phyloP scores from a whole-genome alignment of 192 early-diverging fungal genomes.

The Coemansia sp. region DNA sequence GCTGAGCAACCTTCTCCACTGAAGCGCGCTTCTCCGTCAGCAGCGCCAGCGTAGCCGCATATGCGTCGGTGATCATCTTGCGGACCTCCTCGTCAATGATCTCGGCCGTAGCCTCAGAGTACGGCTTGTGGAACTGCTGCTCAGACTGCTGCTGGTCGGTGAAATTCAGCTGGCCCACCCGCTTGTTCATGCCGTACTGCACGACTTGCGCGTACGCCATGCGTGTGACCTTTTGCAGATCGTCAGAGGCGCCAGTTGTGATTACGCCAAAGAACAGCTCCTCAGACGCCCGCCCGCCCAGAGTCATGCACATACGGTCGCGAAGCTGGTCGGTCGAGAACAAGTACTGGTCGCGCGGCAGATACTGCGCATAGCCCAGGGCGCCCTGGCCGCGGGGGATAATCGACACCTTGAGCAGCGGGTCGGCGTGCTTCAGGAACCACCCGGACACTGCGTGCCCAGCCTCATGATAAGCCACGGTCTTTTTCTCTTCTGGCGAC shows the following conservation, averaged over 20 bases:
- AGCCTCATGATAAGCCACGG: constrained; percentile 98
- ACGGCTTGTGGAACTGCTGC: constrained; percentile 89
- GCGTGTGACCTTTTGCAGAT: constrained; percentile 95
- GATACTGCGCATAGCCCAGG: constrained; percentile 97
- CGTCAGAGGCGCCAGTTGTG: constrained; percentile 94
- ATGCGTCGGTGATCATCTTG: constrained; percentile 74
- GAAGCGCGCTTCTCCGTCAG: constrained; percentile 79
- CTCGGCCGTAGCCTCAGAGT: constrained; percentile 88
- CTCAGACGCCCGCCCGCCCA: constrained; percentile 84
- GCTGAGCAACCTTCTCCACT: constrained; percentile 89
- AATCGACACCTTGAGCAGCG: constrained; percentile 96
- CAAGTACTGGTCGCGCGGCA: constrained; percentile 96
- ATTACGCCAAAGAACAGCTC: constrained; percentile 89
- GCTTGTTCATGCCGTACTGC: constrained; percentile 91
- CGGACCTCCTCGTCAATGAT: constrained; percentile 96
- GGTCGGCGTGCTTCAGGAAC: constrained; percentile 95
- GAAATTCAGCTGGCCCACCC: constrained; percentile 85
- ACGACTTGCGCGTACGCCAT: constrained; percentile 96
- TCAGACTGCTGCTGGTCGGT: constrained; percentile 64
- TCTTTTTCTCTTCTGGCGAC: constrained; percentile 97
- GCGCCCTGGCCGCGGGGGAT: constrained; percentile 95
- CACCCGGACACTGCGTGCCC: constrained; percentile 98
- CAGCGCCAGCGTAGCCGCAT: constrained; percentile 76
- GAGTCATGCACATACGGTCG: constrained; percentile 90
- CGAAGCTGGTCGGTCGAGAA: constrained; percentile 88